A percentile compares a stretch with the other conserved stretches of the same genome.
Evolutionary conservation across 805 yeast species (phyloP).

Genomic region (Blastobotrys terrestris): DNA sequence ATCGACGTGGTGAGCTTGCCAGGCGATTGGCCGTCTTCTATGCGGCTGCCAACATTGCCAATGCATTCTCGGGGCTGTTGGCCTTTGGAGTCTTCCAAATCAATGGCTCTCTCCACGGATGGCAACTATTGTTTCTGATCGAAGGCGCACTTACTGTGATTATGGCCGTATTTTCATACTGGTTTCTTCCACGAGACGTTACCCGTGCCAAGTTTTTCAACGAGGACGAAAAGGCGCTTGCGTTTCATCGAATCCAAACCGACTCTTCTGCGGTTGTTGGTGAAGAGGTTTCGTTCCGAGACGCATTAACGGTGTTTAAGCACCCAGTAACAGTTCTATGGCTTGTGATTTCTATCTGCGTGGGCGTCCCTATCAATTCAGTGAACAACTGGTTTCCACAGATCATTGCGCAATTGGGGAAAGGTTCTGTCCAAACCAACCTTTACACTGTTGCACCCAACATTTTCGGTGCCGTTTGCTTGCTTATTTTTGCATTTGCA

Average conservation of each 20-base stretch:
- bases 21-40: constrained; percentile 44
- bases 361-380: constrained; percentile 47
- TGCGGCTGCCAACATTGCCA: constrained; percentile 47
- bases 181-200: constrained; percentile 36
- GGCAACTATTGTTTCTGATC: constrained; percentile 43
- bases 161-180: constrained; percentile 32
- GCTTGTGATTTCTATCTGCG: constrained; percentile 40
- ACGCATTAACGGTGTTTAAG: constrained; percentile 39
- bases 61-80: constrained; percentile 55
- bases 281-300: constrained; percentile 34
- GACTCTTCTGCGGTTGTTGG: constrained; percentile 41
- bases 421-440: constrained; percentile 64
- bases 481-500: constrained; percentile 35
- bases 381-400: constrained; percentile 47
- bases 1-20: constrained; percentile 44
- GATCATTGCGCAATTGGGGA: constrained; percentile 50
- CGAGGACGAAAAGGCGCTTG: constrained; percentile 39
- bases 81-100: constrained; percentile 47
- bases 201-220: constrained; percentile 34
- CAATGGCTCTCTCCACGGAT: constrained; percentile 36
- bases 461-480: constrained; percentile 41
- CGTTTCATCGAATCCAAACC: constrained; percentile 42
- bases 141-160: constrained; percentile 40
- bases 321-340: constrained; percentile 42
- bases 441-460: constrained; percentile 55